phyloP scores from a whole-genome alignment of 2,329 filamentous ascomycete genomes.

The Knoxdaviesia proteae region DNA sequence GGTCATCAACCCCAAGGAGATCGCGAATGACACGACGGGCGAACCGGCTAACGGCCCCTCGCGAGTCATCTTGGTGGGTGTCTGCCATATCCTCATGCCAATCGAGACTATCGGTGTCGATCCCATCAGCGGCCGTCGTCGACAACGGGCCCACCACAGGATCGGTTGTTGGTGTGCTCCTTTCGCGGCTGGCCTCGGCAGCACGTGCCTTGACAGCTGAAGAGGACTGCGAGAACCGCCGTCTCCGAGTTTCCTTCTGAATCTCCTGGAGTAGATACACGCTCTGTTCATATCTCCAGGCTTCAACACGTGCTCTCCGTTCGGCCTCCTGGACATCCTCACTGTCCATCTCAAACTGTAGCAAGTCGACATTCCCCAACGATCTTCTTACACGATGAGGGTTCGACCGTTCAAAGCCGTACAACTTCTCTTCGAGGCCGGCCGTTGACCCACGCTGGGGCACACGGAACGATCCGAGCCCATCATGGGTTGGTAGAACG shows the following conservation, averaged over 20 bases:
- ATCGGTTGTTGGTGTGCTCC: no score
- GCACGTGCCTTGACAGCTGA: conserved; percentile 6
- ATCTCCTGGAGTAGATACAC: conserved; percentile 71
- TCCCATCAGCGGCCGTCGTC: no score
- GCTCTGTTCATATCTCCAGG: conserved; percentile 84
- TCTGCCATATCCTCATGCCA: conserved; percentile 19
- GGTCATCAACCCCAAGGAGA: conserved; percentile 77
- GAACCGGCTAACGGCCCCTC: conserved; percentile 60
- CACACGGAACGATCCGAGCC: conserved; percentile 64
- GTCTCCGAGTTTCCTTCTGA: conserved; percentile 57
- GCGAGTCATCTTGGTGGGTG: conserved; percentile 32
- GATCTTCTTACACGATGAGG: conserved; percentile 40
- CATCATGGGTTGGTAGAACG: conserved; percentile 80
- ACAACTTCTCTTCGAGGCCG: conserved; percentile 63
- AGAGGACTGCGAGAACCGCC: conserved; percentile 40
- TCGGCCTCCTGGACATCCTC: conserved; percentile 45
- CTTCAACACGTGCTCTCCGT: conserved; percentile 66
- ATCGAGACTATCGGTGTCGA: conserved; percentile 6
- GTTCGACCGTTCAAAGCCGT: conserved; percentile 74
- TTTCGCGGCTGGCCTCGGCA: conserved; percentile 1
- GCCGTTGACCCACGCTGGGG: conserved; percentile 29
- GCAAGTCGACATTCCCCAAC: conserved; percentile 30
- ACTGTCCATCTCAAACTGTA: conserved; percentile 28
- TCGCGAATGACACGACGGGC: conserved; percentile 75
- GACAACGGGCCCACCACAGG: no score